A percentile compares a stretch with the other conserved stretches of the same genome.
phyloP scores from a whole-genome alignment of 768 basidiomycete genomes.

The Boletus reticulatus region DNA sequence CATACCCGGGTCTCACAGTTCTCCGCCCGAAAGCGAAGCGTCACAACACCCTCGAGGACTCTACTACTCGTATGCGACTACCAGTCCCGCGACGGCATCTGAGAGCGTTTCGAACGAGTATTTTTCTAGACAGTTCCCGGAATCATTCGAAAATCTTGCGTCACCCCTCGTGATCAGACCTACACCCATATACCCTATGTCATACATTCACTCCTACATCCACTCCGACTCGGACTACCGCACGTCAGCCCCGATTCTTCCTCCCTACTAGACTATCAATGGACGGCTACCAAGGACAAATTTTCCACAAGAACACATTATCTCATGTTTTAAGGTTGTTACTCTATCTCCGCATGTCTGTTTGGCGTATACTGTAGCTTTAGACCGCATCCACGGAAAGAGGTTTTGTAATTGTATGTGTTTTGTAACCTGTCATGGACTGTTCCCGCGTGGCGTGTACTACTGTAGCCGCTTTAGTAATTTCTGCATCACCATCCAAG shows the following conservation, averaged over 20 bases:
- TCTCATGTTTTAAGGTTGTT: constrained; percentile 11
- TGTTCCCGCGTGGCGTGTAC: neutral
- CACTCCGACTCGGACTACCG: constrained; percentile 11
- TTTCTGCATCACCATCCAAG: no score
- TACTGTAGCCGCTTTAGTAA: neutral
- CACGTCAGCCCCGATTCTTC: neutral
- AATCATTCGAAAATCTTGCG: constrained; percentile 8
- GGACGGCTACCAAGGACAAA: neutral
- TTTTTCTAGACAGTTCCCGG: constrained; percentile 1
- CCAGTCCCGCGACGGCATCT: constrained; percentile 3
- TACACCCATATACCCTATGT: constrained; percentile 27
- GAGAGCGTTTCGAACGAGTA: constrained; percentile 5
- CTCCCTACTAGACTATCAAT: constrained; percentile 1
- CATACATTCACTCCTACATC: constrained; percentile 17
- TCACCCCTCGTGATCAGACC: constrained; percentile 27
- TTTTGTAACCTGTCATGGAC: constrained; percentile 5
- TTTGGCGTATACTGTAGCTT: constrained; percentile 15
- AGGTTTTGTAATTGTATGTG: neutral
- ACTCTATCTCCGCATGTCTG: constrained; percentile 4
- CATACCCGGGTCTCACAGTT: constrained; percentile 2
- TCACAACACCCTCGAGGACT: constrained; percentile 8
- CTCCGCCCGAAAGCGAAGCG: constrained; percentile 11
- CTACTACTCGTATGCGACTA: constrained; percentile 1
- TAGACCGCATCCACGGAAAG: neutral
- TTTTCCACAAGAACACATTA: neutral